Conservation (phyloP, 345 rosid species). For the Conringia planisiliqua region DNA sequence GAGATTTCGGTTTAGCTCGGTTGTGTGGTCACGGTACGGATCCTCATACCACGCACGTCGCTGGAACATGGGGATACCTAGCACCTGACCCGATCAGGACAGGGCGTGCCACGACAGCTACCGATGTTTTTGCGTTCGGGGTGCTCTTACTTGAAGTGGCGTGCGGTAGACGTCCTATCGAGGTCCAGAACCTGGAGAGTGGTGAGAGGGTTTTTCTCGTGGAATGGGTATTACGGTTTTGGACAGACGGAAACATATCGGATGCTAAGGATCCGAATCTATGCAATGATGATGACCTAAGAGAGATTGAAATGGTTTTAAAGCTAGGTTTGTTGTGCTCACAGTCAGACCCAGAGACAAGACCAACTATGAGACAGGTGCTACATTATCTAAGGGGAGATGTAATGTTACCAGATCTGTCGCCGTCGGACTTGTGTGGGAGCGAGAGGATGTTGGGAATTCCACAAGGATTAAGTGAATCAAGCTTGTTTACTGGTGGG, state of each 20-base stretch:
- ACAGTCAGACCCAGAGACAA: slow-evolving; percentile 24
- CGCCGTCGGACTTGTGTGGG: not conserved
- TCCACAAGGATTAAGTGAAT: not conserved
- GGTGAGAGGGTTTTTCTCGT: slow-evolving; percentile 33
- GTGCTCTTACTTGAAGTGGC: slow-evolving; percentile 66
- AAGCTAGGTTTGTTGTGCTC: slow-evolving; percentile 74
- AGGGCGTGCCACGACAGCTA: not conserved
- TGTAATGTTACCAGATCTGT: slow-evolving; percentile 40
- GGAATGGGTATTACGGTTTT: slow-evolving; percentile 64
- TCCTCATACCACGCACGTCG: slow-evolving; percentile 72
- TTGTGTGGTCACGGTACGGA: slow-evolving; percentile 64
- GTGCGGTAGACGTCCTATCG: slow-evolving; percentile 80
- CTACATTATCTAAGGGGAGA: slow-evolving; percentile 66
- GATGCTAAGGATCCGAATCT: slow-evolving; percentile 49
- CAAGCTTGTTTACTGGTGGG: not conserved
- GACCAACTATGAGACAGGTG: slow-evolving; percentile 74
- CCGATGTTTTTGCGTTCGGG: slow-evolving; percentile 85
- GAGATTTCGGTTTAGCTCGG: slow-evolving; percentile 78
- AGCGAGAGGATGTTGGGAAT: not conserved
- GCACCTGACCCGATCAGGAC: slow-evolving; percentile 72
- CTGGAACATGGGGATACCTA: slow-evolving; percentile 79
- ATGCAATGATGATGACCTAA: slow-evolving; percentile 25
- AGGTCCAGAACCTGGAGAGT: slow-evolving; percentile 30
- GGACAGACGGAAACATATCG: slow-evolving; percentile 41
- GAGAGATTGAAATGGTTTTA: slow-evolving; percentile 46